Conservation (phyloP, 306 rosid species). For the Medicago truncatula region MtrunA17r5.0-ANR NC_053045.1:40139501-40140000, state of each 20-base stretch:
- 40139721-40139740: slow-evolving; percentile 42
- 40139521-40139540: too few species aligned
- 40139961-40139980: slow-evolving; percentile 22
- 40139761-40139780: slow-evolving; percentile 61
- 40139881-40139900: slow-evolving; percentile 64
- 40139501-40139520: too few species aligned
- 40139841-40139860: slow-evolving; percentile 54
- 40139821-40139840: slow-evolving; percentile 66
- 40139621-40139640: not conserved
- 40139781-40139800: slow-evolving; percentile 60
- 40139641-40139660: slow-evolving; percentile 42
- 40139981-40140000: slow-evolving; percentile 10
- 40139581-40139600: too few species aligned
- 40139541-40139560: too few species aligned
- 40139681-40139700: slow-evolving; percentile 50
- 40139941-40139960: slow-evolving; percentile 29
- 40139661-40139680: slow-evolving; percentile 22
- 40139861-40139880: slow-evolving; percentile 58
- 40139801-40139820: slow-evolving; percentile 46
- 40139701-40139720: slow-evolving; percentile 43
- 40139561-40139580: too few species aligned
- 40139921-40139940: slow-evolving; percentile 39
- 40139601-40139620: too few species aligned
- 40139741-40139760: slow-evolving; percentile 33
- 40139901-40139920: slow-evolving; percentile 66